Evolutionary conservation across 441 rosid genomes (phyloP).

Genomic region (Codiaeum variegatum): DNA sequence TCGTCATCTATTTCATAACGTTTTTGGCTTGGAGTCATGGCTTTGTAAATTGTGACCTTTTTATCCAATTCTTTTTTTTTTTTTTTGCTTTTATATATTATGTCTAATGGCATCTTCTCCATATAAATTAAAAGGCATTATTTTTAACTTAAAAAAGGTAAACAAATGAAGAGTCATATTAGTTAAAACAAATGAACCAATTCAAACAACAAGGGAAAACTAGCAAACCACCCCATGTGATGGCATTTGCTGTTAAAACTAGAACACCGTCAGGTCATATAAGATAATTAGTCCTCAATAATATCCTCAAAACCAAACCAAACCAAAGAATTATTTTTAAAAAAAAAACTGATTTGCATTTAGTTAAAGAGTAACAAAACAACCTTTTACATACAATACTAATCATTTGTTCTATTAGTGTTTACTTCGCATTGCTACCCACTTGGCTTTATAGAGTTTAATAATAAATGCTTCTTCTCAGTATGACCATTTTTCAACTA

Average conservation of each 20-base stretch:
- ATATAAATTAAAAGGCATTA: too few species aligned
- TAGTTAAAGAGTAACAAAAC: neutral
- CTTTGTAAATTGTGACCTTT: too few species aligned
- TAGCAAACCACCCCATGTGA: constrained; percentile 17
- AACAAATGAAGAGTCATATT: neutral
- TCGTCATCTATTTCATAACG: too few species aligned
- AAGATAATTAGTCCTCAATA: neutral
- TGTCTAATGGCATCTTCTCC: too few species aligned
- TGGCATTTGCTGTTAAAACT: constrained; percentile 10
- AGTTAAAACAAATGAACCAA: neutral
- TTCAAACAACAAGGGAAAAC: neutral
- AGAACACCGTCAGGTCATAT: constrained; percentile 8
- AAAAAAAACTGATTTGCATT: neutral
- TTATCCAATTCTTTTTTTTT: too few species aligned
- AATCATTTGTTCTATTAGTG: neutral
- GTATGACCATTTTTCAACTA: constrained; percentile 25
- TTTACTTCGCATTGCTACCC: neutral
- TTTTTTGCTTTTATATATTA: too few species aligned
- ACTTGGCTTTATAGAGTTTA: constrained; percentile 11
- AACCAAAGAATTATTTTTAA: neutral
- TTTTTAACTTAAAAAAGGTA: too few species aligned
- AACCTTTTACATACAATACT: neutral
- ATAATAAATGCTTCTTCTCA: constrained; percentile 16
- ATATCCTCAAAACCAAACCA: neutral
- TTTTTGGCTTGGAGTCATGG: too few species aligned